Evolutionary conservation across 2,329 filamentous ascomycete genomes (phyloP), one percentile per base, ranked within the genome.

Genomic region (Nemania sp.): DNA sequence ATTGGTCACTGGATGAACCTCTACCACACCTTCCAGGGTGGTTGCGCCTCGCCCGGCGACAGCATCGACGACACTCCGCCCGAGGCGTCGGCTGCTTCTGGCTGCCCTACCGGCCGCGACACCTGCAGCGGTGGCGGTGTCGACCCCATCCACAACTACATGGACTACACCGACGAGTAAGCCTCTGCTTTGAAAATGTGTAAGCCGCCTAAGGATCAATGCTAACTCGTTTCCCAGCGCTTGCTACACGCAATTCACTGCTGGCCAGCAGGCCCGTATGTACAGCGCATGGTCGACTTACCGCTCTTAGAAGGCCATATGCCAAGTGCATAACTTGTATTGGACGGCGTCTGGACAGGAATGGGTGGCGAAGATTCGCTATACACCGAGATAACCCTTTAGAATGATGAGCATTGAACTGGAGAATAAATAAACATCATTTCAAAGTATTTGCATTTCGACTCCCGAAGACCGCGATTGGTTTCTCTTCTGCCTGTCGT

Each of bases 191-290:
- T 26, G 20, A 23, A 2, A 17, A 6, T 62, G 57, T 39, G 8
- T 14, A 28, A n/a, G n/a, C n/a, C n/a, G n/a, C n/a, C n/a, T n/a
- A n/a, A 3, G 17, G 17, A 49, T 23, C 4, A 48, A 54, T 20
- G 65, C 72, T 54, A 70, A 63, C 49, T n/a, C 1, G 8, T 43
- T 34, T 37, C 47, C 40, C 30, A 74, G 72, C 61, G 50, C 64
- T 54, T 79, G 77, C 68, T 76, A 75, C 64, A 66, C 70, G 33
- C 71, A 75, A 64, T 79, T 79, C 67, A 76, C 74, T 5, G 33
- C 68, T 14, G 73, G 72, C 8, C 76, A 79, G 65, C 59, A 65
- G 37, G 66, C 64, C 24, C 73, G 75, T 51, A 75, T 77, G 64
- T 66, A 69, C 62, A 71, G 67, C 56, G 66, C 67, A 56, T 77